Evolutionary conservation across 306 rosid species (phyloP).

Genomic region (Inga leiocalycina): DNA sequence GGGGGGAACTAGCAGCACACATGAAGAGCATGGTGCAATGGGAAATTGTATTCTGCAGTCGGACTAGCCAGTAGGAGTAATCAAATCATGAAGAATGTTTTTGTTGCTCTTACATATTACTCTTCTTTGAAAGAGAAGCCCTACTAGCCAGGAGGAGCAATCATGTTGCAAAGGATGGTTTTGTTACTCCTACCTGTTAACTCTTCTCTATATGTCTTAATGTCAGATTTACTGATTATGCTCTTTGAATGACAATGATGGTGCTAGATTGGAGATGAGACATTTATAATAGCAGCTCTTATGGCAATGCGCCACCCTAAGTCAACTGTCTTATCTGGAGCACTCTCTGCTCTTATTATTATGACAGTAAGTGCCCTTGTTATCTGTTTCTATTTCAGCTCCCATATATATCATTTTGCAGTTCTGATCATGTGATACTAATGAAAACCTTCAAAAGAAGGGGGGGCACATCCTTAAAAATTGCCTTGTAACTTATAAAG

Average conservation of each 20-base stretch:
- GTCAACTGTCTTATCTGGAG: conserved; percentile 95
- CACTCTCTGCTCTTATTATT: conserved; percentile 81
- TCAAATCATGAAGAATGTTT: not conserved
- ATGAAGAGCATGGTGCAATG: not conserved
- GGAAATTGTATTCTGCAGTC: not conserved
- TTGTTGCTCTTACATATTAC: conserved; percentile 7
- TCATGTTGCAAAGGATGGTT: not conserved
- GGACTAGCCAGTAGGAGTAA: not conserved
- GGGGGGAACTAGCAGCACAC: not conserved
- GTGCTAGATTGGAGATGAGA: conserved; percentile 97
- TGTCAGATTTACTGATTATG: not conserved
- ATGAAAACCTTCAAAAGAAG: not conserved
- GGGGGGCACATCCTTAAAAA: not conserved
- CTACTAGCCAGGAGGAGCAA: not conserved
- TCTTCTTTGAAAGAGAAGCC: not conserved
- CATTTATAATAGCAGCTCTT: conserved; percentile 97
- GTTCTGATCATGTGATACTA: conserved; percentile 25
- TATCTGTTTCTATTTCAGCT: conserved; percentile 1
- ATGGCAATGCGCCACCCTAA: conserved; percentile 99
- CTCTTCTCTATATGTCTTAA: not conserved
- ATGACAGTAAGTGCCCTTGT: conserved; percentile 71
- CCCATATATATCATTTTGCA: not conserved
- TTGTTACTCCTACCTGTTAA: not conserved
- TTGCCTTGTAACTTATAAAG: not conserved
- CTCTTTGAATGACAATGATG: conserved; percentile 38